Evolutionary conservation across 2,329 filamentous ascomycete genomes (phyloP), one percentile per base, ranked within the genome.

Genomic region (Atkinsonella texensis): DNA sequence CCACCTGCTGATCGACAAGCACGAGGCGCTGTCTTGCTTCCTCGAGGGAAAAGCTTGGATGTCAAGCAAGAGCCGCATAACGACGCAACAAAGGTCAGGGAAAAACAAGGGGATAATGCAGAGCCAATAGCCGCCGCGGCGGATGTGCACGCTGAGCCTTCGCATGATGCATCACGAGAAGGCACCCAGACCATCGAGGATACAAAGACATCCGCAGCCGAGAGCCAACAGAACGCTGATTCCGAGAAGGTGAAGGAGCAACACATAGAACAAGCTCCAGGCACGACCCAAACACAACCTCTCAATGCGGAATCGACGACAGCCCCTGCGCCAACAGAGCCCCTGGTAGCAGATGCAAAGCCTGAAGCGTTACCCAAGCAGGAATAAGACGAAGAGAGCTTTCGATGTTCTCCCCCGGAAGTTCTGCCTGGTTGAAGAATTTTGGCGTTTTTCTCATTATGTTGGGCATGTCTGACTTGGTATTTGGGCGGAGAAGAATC

Each of bases 11-110:
- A 68, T 28, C 61, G 58, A n/a, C 58, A 62, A 18, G 57, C 53
- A 3, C 48, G 61, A 32, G 61, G 60, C 15, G 58, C 62, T 4
- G 61, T 56, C 49, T 57, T 70, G 32, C 47, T 71, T 3, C 56
- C 65, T 13, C 64, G 72, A n/a, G 71, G 69, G 3, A 77, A 70
- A 64, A 78, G 74, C 55, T 53, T 73, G 28, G 75, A 79, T 46
- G 61, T 71, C 17, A 75, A 70, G 57, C 68, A 70, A 39, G 68
- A 74, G 18, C 33, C 57, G 31, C 52, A 47, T 9, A 53, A 56
- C 11, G 62, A 62, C 18, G 55, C 59, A 12, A 55, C 59, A 11
- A 55, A 53, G 18, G 7, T 42, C 18, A 23, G 12, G 10, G 54
- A 55, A n/a, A 49, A 39, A 31, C 20, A 3, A 6, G n/a, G 5